These are phyloP conservation scores for Eucalyptus leucophloia DNA, from an alignment of 345 rosid species.

Conservation along the genomic window DNA sequence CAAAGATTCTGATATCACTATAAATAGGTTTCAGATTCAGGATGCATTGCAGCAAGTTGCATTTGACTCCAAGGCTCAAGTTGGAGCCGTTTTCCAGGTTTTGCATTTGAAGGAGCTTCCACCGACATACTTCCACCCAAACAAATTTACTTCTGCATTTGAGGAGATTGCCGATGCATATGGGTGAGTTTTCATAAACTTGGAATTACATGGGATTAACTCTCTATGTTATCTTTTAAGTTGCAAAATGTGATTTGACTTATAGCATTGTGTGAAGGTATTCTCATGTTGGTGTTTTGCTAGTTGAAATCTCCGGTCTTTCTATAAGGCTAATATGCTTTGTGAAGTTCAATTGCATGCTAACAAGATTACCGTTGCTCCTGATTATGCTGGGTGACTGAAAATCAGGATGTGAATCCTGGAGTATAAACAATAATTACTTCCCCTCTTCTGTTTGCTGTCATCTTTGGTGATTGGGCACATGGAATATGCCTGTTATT, in stretches of 20 bases:
- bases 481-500: slow-evolving; percentile 93
- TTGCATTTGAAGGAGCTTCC: slow-evolving; percentile 78
- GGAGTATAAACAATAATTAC: slow-evolving; percentile 69
- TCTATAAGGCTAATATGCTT: background rate
- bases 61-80: slow-evolving; percentile 83
- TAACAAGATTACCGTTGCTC: background rate
- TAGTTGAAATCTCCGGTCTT: background rate
- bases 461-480: slow-evolving; percentile 99
- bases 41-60: slow-evolving; percentile 85
- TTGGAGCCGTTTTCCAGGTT: slow-evolving; percentile 80
- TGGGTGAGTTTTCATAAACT: slow-evolving; percentile 47
- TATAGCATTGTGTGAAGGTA: background rate
- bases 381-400: slow-evolving; percentile 60
- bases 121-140: slow-evolving; percentile 78
- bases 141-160: slow-evolving; percentile 78
- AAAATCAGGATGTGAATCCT: slow-evolving; percentile 89
- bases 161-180: slow-evolving; percentile 95
- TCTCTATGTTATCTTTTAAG: background rate
- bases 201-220: background rate
- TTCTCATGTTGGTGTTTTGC: background rate
- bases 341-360: background rate
- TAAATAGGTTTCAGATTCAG: slow-evolving; percentile 66
- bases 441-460: slow-evolving; percentile 93
- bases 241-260: background rate
- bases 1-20: slow-evolving; percentile 58